Evolutionary conservation across 2,329 filamentous ascomycete genomes (phyloP), one percentile per base, ranked within the genome.

Genomic region (Exophiala dermatitidis): DNA sequence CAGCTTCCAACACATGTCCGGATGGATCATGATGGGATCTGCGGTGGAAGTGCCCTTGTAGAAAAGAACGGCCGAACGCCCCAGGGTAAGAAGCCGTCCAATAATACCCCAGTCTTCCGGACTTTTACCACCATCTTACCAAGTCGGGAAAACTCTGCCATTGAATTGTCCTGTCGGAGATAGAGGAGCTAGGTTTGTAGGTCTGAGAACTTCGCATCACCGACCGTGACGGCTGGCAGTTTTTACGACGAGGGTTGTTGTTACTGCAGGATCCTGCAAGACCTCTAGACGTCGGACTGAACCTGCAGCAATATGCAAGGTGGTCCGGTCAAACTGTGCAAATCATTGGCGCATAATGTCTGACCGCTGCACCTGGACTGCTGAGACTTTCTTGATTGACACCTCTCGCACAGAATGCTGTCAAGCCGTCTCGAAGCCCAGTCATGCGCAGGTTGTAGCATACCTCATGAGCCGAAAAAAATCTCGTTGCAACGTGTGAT

Each of bases 161-260:
- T 8, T 50, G 41, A 36, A 19, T n/a, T 28, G 28, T 2, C 36
- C 31, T 34, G 12, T 50, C 40, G 41, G 33, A 33, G 32, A 2
- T 33, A 31, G 19, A 19, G 30, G 5, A 12, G 8, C 12, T 42
- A 48, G 37, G 12, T 43, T 33, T 4, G 28, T n/a, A 30, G 38
- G 44, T 53, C 45, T 53, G 33, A 53, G 32, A 38, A 53, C 19
- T 53, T 36, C 50, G 50, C 50, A 37, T 44, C 30, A 32, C 30
- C 42, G 32, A 36, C 33, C 33, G n/a, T 36, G 33, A 36, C n/a
- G 33, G 7, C 33, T 7, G 33, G 33, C 7, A 32, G 10, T 43
- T 6, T n/a, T 38, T n/a, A 10, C 12, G 38, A 26, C 36, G 10
- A 38, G 5, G 36, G 6, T 38, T 5, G 9, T 5, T 38, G 38